These are phyloP conservation scores for Diplodia seriata DNA, from an alignment of 2,329 filamentous ascomycete species.

Conservation along the genomic window DNA sequence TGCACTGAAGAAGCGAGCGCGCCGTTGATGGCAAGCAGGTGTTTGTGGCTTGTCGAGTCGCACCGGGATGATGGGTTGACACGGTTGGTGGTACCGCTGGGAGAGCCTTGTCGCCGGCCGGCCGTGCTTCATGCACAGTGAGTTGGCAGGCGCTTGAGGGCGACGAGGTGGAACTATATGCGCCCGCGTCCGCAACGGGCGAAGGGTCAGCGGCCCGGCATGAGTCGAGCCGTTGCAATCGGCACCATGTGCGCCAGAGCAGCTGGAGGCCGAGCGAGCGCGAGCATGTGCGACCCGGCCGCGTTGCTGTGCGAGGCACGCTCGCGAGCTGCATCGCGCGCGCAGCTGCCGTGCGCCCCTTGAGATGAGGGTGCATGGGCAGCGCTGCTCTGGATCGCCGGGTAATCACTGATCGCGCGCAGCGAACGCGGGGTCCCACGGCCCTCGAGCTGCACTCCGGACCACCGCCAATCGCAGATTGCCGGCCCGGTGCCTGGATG, in stretches of 20 bases:
- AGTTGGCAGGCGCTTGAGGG: conserved; percentile 42
- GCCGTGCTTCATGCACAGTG: conserved; percentile 37
- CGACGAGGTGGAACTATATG: conserved; percentile 41
- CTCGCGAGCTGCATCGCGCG: not conserved
- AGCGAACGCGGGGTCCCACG: conserved; percentile 16
- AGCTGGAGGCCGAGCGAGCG: not conserved
- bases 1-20: conserved; percentile 26
- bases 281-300: conserved; percentile 16
- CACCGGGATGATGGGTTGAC: conserved; percentile 20
- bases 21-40: conserved; percentile 23
- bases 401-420: conserved; percentile 15
- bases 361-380: conserved; percentile 4
- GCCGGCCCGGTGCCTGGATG: conserved; percentile 26
- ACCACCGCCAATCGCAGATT: conserved; percentile 1
- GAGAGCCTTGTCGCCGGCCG: conserved; percentile 23
- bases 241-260: conserved; percentile 12
- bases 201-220: conserved; percentile 23
- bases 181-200: conserved; percentile 22
- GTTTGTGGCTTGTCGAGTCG: conserved; percentile 23
- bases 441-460: not conserved
- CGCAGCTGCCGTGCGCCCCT: conserved; percentile 13
- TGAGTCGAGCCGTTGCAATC: conserved; percentile 31
- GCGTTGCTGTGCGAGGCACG: conserved; percentile 12
- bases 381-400: conserved; percentile 13
- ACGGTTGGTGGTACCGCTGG: conserved; percentile 29